A percentile compares a stretch with the other conserved stretches of the same genome.
These are phyloP conservation scores for Ephemerocybe angulata DNA, from an alignment of 768 basidiomycete genomes.

Conservation along the genomic window DNA sequence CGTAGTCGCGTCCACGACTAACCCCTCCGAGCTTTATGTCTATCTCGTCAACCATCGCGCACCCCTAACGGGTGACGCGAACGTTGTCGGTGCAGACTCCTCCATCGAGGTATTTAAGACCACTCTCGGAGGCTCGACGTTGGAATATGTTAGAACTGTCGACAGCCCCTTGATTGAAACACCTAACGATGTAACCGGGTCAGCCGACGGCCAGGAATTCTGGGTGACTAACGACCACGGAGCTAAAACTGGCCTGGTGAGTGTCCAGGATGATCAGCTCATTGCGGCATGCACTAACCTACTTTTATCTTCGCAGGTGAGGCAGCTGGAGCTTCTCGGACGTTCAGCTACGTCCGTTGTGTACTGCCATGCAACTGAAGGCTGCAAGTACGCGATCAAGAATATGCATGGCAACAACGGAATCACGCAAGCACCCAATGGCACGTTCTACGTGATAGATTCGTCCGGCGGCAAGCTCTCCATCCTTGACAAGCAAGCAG, in stretches of 20 bases:
- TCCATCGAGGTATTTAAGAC: slow-evolving; percentile 68
- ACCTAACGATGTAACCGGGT: slow-evolving; percentile 73
- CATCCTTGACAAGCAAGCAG: slow-evolving; percentile 55
- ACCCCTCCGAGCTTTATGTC: slow-evolving; percentile 51
- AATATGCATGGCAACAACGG: slow-evolving; percentile 59
- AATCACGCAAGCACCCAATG: slow-evolving; percentile 52
- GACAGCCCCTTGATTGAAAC: slow-evolving; percentile 51
- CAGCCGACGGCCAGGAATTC: slow-evolving; percentile 58
- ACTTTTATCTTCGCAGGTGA: slow-evolving; percentile 13
- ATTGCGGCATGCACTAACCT: neutral
- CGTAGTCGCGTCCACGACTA: slow-evolving; percentile 48
- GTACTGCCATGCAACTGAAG: slow-evolving; percentile 57
- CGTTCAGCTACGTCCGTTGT: slow-evolving; percentile 47
- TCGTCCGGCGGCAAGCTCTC: slow-evolving; percentile 40
- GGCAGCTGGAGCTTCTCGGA: slow-evolving; percentile 31
- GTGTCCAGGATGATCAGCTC: slow-evolving; percentile 17
- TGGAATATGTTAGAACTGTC: slow-evolving; percentile 58
- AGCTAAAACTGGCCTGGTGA: slow-evolving; percentile 50
- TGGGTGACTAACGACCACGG: slow-evolving; percentile 69
- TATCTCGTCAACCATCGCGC: slow-evolving; percentile 72
- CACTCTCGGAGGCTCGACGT: slow-evolving; percentile 33
- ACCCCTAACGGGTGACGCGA: slow-evolving; percentile 38
- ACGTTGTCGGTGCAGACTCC: slow-evolving; percentile 62
- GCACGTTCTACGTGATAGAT: slow-evolving; percentile 61
- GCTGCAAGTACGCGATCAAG: slow-evolving; percentile 57